A percentile compares a stretch with the other conserved stretches of the same genome.
Conservation (phyloP, 257 asterid genomes). For the Cordia subcordata region DNA sequence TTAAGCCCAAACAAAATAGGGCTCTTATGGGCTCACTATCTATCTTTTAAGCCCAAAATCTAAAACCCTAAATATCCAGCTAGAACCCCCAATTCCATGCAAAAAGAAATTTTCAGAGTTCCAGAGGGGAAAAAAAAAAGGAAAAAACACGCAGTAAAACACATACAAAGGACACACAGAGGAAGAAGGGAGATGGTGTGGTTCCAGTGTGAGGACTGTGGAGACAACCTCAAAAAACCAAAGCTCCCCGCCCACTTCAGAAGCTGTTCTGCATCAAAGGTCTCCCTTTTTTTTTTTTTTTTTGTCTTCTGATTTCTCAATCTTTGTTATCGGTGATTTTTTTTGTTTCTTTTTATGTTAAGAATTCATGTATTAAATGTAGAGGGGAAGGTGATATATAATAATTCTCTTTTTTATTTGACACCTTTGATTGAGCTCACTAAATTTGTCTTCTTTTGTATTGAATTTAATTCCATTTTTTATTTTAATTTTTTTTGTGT, state of each 20-base stretch:
- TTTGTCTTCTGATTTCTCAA: not conserved
- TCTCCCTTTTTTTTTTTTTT: slow-evolving; percentile 18
- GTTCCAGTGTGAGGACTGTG: slow-evolving; percentile 99
- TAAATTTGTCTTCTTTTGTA: not conserved
- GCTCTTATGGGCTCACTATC: not conserved
- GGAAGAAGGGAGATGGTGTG: slow-evolving; percentile 67
- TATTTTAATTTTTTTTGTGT: slow-evolving; percentile 2
- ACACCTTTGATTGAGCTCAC: slow-evolving; percentile 1
- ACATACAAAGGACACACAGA: not conserved
- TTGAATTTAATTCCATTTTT: not conserved
- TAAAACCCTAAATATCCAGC: slow-evolving; percentile 7
- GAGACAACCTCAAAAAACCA: slow-evolving; percentile 90
- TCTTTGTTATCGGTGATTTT: no score
- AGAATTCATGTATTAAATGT: no score
- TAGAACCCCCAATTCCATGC: not conserved
- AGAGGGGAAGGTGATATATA: no score
- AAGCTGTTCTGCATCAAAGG: slow-evolving; percentile 89
- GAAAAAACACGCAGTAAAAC: not conserved
- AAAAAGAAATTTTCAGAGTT: not conserved
- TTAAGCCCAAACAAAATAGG: not conserved
- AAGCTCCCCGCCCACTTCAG: slow-evolving; percentile 83
- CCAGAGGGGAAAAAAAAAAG: not conserved
- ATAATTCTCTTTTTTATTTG: not conserved
- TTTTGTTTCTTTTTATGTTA: not conserved
- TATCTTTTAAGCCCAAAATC: slow-evolving; percentile 1